Base-by-base conservation (phyloP, 352 stramenopile genomes). In the Plasmopara halstedii region DNA sequence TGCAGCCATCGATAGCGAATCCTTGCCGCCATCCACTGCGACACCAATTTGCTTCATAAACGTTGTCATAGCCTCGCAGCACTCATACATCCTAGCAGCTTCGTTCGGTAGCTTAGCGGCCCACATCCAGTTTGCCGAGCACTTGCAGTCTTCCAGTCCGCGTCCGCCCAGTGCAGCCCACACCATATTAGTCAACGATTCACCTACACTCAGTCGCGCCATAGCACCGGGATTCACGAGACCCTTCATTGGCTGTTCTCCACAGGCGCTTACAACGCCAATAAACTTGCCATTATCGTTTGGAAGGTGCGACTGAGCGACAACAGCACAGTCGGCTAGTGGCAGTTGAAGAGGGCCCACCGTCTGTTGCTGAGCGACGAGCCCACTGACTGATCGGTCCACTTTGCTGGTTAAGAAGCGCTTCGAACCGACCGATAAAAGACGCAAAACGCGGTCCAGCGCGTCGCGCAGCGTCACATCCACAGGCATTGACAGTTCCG, bases 91-190 rank as follows among this genome's bases (percentile, higher is more conserved):
- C 48, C 94, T 95, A 6, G 95, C 88, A 42, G 94, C 97, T 73
- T 99, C 96, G n/a, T 96, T 96, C 4, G 88, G 81, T 19, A 99
- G 83, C 76, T 99, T 99, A 21, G 95, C 96, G 4, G 97, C 96
- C 79, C 97, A 99, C 96, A 99, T 99, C 96, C 96, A 99, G 76
- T 99, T 99, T 32, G 90, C 94, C 55, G 88, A 97, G 41, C 91
- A 95, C 74, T 99, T 99, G 70, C 97, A 95, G 66, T 99, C 95
- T 22, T 92, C 71, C n/a, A 99, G 81, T 8, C 80, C 85, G 20
- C 88, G 95, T 54, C 94, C 84, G 4, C 64, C 61, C 9, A 94
- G 71, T 48, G 82, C 88, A 0, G 96, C 97, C 86, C 94, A 99
- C 57, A 99, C 94, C 33, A 99, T 68, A 78, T 99, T 99, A 2